These are phyloP conservation scores for Apiospora phragmitis DNA, from an alignment of 2,329 filamentous ascomycete genomes.

Conservation along the genomic window DNA sequence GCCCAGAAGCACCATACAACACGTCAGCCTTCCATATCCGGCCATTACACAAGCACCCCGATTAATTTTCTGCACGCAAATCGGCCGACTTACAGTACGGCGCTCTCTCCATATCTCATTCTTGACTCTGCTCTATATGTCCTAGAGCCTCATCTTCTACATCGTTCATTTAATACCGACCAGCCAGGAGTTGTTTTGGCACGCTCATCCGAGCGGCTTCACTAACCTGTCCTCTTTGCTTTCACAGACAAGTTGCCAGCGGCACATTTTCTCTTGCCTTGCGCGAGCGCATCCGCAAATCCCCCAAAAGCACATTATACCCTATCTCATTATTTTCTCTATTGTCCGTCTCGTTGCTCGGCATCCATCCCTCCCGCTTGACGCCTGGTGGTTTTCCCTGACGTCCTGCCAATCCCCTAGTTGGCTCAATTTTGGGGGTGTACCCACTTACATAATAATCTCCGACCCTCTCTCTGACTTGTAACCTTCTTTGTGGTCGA, in stretches of 20 bases:
- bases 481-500: slow-evolving; percentile 8
- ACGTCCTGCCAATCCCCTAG: slow-evolving; percentile 2
- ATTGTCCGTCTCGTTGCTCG: not conserved
- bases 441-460: slow-evolving; percentile 17
- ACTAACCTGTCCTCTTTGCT: slow-evolving; percentile 7
- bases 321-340: not conserved
- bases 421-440: slow-evolving; percentile 11
- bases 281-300: not conserved
- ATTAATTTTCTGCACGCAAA: not conserved
- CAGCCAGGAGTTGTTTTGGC: not conserved
- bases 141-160: too few relatives aligned
- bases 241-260: not conserved
- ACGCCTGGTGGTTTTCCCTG: not conserved
- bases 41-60: not conserved
- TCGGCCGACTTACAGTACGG: not conserved
- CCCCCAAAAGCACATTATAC: not conserved
- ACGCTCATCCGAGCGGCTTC: slow-evolving; percentile 2
- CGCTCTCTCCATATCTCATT: not conserved
- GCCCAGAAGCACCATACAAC: not conserved
- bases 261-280: not conserved
- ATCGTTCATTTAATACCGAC: not conserved
- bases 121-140: not conserved
- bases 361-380: not conserved
- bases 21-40: slow-evolving; percentile 9
- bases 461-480: slow-evolving; percentile 13